These are phyloP conservation scores for Aureobasidium sp. DNA, from an alignment of 2,329 filamentous ascomycete genomes.

Conservation along the genomic window DNA sequence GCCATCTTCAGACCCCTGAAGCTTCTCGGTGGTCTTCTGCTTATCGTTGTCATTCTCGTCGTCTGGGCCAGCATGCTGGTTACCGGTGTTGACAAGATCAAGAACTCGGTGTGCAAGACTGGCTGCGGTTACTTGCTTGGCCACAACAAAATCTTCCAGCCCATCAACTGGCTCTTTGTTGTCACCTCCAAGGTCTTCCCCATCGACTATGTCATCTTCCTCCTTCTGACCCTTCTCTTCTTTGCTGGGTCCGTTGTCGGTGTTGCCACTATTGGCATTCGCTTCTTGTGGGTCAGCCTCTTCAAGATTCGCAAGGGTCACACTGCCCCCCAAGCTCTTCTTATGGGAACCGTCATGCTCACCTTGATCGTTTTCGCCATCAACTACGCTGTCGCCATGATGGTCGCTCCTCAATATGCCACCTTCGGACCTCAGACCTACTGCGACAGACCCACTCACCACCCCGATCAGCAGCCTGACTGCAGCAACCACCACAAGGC, in stretches of 20 bases:
- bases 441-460: slow-evolving; percentile 62
- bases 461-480: slow-evolving; percentile 59
- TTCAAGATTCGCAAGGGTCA: slow-evolving; percentile 85
- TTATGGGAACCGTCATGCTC: slow-evolving; percentile 84
- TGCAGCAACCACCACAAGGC: slow-evolving; percentile 63
- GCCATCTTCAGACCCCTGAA: slow-evolving; percentile 82
- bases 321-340: slow-evolving; percentile 82
- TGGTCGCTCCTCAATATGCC: slow-evolving; percentile 91
- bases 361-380: slow-evolving; percentile 82
- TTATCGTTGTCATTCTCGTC: slow-evolving; percentile 64
- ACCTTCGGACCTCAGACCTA: slow-evolving; percentile 92
- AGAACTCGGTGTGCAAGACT: slow-evolving; percentile 85
- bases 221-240: slow-evolving; percentile 73
- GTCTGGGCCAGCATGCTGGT: slow-evolving; percentile 90
- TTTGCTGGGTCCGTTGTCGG: slow-evolving; percentile 84
- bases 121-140: slow-evolving; percentile 88
- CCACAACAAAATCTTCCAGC: slow-evolving; percentile 85
- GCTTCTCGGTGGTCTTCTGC: slow-evolving; percentile 69
- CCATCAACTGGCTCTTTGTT: slow-evolving; percentile 82
- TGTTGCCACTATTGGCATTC: slow-evolving; percentile 78
- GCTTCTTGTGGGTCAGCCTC: slow-evolving; percentile 89
- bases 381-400: slow-evolving; percentile 86
- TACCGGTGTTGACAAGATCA: slow-evolving; percentile 91
- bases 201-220: slow-evolving; percentile 84
- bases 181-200: slow-evolving; percentile 77